A percentile compares a stretch with the other conserved stretches of the same genome.
These are phyloP conservation scores for Pichia sp. DNA, from an alignment of 1,139 yeast genomes.

Conservation along the genomic window DNA sequence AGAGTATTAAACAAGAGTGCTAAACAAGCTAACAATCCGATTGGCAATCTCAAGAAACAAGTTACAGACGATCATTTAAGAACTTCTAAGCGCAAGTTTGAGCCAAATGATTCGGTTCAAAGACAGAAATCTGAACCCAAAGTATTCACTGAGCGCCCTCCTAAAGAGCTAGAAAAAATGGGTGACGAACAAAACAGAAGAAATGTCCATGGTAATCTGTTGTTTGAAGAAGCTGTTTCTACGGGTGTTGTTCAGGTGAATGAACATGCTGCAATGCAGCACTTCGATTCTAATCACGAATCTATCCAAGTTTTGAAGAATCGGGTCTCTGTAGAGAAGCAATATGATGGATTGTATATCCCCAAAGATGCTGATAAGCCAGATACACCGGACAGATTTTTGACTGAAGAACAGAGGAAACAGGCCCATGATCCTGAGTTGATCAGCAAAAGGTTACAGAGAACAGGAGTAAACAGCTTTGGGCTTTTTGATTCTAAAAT, in stretches of 20 bases:
- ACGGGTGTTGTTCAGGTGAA: slow-evolving; percentile 14
- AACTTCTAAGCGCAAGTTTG: background rate
- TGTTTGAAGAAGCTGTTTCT: slow-evolving; percentile 14
- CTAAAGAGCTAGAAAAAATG: slow-evolving; percentile 12
- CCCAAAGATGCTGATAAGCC: slow-evolving; percentile 15
- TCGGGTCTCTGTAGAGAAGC: slow-evolving; percentile 13
- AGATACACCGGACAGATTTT: slow-evolving; percentile 16
- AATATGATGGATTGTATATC: slow-evolving; percentile 15
- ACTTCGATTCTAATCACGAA: slow-evolving; percentile 14
- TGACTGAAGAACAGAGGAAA: slow-evolving; percentile 13
- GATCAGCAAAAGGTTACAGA: slow-evolving; percentile 9
- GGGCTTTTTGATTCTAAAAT: slow-evolving; percentile 16
- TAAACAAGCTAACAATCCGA: background rate
- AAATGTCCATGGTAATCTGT: slow-evolving; percentile 4
- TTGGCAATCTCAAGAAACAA: slow-evolving; percentile 4
- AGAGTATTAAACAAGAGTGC: slow-evolving; percentile 7
- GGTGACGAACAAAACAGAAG: slow-evolving; percentile 4
- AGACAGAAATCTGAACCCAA: slow-evolving; percentile 2
- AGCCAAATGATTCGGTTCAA: background rate
- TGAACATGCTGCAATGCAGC: slow-evolving; percentile 4
- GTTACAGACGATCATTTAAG: slow-evolving; percentile 1
- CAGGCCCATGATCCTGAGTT: slow-evolving; percentile 4
- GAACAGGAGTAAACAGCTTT: slow-evolving; percentile 9
- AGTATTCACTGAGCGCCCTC: slow-evolving; percentile 17
- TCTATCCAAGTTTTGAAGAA: slow-evolving; percentile 15